Base-by-base conservation (phyloP, 345 rosid species). In the Citrus maxima region DNA sequence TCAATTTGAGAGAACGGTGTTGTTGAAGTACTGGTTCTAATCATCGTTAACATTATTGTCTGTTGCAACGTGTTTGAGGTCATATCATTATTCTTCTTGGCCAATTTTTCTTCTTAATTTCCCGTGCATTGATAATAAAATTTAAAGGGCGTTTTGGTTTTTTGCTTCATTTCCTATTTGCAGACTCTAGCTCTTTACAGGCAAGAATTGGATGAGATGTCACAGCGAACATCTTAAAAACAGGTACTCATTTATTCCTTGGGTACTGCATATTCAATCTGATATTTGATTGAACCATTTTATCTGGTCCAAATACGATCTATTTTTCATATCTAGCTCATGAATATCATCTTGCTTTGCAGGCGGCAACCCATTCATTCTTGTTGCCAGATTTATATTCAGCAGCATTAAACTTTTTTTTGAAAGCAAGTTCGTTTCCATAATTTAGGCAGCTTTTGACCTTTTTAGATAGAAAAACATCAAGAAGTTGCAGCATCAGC, bases 171-270 rank as follows among this genome's bases (percentile, higher is more conserved):
- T 18, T 84, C 21, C 69, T 19, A 34, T 65, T 32, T 19, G 84
- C 91, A 95, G 98, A 78, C 81, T 49, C 85, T 93, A 81, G 98
- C 98, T 78, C 90, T 82, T 72, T 95, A 93, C 87, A 90, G 95
- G 89, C 95, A 92, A 88, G 89, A 90, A 80, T 79, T 95, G 75
- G 98, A 95, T 63, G 95, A 93, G 56, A 90, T 59, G 91, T 58
- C 87, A 81, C 82, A 89, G 24, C 61, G 19, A 74, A 60, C 58
- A 4, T 38, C n/a, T 61, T 6, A 27, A 69, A 35, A 34, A 34
- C 14, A 34, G 40, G 75, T 69, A 40, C 51, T 46, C 18, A 3
- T 46, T 46, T 46, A 46, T 46, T 46, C 51, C 51, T 46, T 12
- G 51, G 4, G 51, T 46, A 46, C 51, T 3, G 51, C 51, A 46